Percentiles rank a stretch among this genome's conserved stretches.
Conservation (phyloP, 163 green algal species). For the Chlamydomonas reinhardtii region DNA sequence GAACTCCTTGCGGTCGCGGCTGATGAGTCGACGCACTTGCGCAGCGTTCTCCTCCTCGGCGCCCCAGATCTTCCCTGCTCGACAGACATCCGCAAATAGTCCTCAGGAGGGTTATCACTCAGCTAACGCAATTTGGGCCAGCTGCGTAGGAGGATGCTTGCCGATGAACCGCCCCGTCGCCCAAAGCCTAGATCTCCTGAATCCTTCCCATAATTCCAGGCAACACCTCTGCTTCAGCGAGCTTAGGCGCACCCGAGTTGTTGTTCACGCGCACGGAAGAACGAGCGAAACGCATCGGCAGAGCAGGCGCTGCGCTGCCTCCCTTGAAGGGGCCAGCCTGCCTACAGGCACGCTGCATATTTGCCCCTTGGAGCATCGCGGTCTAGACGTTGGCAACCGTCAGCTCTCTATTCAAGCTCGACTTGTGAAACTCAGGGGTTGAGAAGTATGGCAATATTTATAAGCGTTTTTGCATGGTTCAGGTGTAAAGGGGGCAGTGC, state of each 20-base stretch:
- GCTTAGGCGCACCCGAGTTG: slow-evolving; percentile 19
- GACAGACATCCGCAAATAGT: background rate
- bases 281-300: background rate
- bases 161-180: background rate
- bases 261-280: slow-evolving; percentile 34
- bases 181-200: background rate
- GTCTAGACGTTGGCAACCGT: too few species aligned
- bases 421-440: too few species aligned
- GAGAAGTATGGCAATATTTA: too few species aligned
- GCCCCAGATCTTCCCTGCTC: slow-evolving; percentile 33
- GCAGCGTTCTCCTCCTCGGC: slow-evolving; percentile 73
- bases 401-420: too few species aligned
- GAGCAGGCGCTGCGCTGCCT: background rate
- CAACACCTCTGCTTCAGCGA: too few species aligned
- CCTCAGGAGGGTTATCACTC: too few species aligned
- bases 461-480: too few species aligned
- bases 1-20: slow-evolving; percentile 85
- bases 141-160: slow-evolving; percentile 1
- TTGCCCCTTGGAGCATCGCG: background rate
- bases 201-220: background rate
- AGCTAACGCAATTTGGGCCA: too few species aligned
- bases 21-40: slow-evolving; percentile 83
- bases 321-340: background rate
- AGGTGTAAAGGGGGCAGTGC: too few species aligned
- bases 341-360: background rate